Evolutionary conservation across 345 rosid species (phyloP).

Genomic region (Acer campestre): DNA sequence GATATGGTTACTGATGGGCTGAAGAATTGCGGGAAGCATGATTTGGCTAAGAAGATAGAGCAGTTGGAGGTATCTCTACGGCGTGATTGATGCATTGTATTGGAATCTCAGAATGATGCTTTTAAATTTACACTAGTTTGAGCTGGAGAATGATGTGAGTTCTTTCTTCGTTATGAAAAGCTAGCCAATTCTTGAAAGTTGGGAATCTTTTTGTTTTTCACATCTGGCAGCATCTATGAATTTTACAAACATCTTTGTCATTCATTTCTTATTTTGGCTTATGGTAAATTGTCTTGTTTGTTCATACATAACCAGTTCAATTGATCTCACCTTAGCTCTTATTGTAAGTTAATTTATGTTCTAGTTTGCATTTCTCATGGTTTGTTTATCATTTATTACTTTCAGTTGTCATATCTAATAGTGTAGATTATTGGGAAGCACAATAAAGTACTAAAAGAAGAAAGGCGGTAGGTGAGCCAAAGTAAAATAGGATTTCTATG

Average conservation of each 20-base stretch:
- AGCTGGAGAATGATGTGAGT: background rate
- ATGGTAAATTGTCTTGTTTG: background rate
- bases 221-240: background rate
- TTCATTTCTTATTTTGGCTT: background rate
- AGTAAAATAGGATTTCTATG: background rate
- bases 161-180: background rate
- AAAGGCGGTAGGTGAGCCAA: background rate
- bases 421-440: background rate
- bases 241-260: background rate
- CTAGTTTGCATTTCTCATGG: background rate
- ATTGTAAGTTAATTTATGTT: background rate
- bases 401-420: background rate
- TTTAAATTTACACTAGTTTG: background rate
- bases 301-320: background rate
- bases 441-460: background rate
- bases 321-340: conserved; percentile 1
- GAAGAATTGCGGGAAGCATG: conserved; percentile 86
- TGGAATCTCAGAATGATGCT: background rate
- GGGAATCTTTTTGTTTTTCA: background rate
- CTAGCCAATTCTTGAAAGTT: background rate
- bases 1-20: conserved; percentile 91
- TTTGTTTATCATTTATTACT: conserved; percentile 2
- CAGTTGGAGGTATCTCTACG: conserved; percentile 71
- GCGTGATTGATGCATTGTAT: conserved; percentile 36
- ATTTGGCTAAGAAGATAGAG: conserved; percentile 75